Conservation (phyloP, 352 stramenopile species). For the Pythium angustatum region DNA sequence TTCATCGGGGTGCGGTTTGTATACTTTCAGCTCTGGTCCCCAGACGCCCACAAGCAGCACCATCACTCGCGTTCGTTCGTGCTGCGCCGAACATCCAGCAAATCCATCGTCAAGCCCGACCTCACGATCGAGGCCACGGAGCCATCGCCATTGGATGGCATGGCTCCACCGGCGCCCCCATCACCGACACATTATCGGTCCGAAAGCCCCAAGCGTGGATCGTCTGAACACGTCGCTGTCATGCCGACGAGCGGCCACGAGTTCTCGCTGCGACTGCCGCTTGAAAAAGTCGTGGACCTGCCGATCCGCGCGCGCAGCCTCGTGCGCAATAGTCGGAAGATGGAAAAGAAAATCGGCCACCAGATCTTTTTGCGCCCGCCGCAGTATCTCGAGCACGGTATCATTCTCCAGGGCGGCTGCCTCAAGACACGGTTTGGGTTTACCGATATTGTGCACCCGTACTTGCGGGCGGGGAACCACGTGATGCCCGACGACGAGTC, state of each 20-base stretch:
- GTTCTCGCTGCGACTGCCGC: conserved; percentile 23
- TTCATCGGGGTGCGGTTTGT: conserved; percentile 7
- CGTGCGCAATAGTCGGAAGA: conserved; percentile 27
- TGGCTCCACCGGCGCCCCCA: not conserved
- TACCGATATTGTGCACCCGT: conserved; percentile 28
- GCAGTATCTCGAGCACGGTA: conserved; percentile 33
- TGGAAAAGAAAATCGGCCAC: conserved; percentile 33
- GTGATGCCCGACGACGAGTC: conserved; percentile 22
- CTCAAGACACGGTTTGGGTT: conserved; percentile 34
- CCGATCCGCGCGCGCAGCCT: conserved; percentile 32
- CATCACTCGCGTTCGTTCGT: conserved; percentile 20
- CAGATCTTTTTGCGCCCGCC: conserved; percentile 31
- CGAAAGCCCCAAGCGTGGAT: conserved; percentile 12
- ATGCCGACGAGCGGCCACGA: conserved; percentile 22
- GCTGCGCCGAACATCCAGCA: conserved; percentile 15
- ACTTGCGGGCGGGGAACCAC: conserved; percentile 22
- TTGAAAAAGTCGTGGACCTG: conserved; percentile 31
- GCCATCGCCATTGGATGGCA: not conserved
- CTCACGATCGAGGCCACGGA: conserved; percentile 1
- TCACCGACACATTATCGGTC: not conserved
- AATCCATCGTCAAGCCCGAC: conserved; percentile 24
- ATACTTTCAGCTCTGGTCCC: conserved; percentile 20
- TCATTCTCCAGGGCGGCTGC: conserved; percentile 28
- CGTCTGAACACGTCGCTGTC: not conserved
- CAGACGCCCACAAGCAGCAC: conserved; percentile 13